Base-by-base conservation (phyloP, 805 yeast genomes). In the Schwanniomyces pseudopolymorphus region DNA sequence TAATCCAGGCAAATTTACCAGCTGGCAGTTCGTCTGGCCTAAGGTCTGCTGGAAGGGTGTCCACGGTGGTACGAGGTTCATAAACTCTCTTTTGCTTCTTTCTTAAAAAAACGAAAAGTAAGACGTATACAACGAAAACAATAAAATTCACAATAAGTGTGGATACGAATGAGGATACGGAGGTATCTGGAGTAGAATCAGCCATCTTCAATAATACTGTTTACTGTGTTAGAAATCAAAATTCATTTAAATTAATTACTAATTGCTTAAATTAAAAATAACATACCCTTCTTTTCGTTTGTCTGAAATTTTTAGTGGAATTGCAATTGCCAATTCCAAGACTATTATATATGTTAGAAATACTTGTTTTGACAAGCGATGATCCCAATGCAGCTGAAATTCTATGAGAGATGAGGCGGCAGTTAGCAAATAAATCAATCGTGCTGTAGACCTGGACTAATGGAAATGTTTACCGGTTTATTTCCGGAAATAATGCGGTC, bases 1-100 rank as follows among this genome's bases (percentile, higher is more conserved):
- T 58, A 5, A 83, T 53, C 94, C 94, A 87, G 4, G 67, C 60
- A 49, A 78, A 75, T 0, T 70, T 61, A 11, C 82, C 81, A 3
- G 57, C 48, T 4, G 80, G 77, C 35, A 72, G 59, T 35, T 64
- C 68, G 26, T 75, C 78, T 1, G 80, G 74, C 40, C 58, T 60
- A 43, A 77, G 65, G 44, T 72, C 75, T 11, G 60, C 54, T 1
- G 84, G 80, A 19, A 80, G 67, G 0, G 80, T 59, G 4, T 69
- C 71, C 33, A 79, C 80, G 2, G 58, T 45, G 4, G 64, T 51
- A 55, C 84, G 70, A 25, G 84, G 84, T 57, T 79, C 78, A 55
- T 80, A 80, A 21, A 80, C 84, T 50, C 81, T 61, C 22, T 49
- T 51, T 52, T 72, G 77, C 41, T 64, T 72, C 53, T 71, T 69